Evolutionary conservation across 1,284 basidiomycete species (phyloP), one percentile per base, ranked within the genome.

Genomic region (Wolfiporia cocos): DNA sequence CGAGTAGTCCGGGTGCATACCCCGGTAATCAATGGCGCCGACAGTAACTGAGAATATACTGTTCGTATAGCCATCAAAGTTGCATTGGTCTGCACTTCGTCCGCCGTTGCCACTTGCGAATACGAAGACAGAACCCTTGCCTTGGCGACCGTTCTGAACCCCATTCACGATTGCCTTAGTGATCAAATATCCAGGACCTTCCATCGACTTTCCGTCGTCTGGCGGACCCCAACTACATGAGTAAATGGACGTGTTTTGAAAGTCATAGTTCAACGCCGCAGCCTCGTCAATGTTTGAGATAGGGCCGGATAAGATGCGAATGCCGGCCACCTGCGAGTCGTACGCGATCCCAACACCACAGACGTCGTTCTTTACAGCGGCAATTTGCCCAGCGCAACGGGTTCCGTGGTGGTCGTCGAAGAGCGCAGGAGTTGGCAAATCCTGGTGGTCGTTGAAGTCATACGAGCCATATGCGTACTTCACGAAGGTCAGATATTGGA

Each of bases 1-100:
- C 7, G 95, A 99, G 58, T 99, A 99, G 59, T 89, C 93, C 5
- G 96, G 96, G 60, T 97, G 95, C 31, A 91, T 67, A 9, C 93
- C 95, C 58, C 90, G 88, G 58, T 87, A 80, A 58, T 99, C 95
- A 44, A 97, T 75, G 0, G 96, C 92, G 7, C 92, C 87, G 22
- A 99, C 92, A 0, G 96, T 99, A 42, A 99, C 83, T 4, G 88
- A 92, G 67, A 93, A 98, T 50, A 98, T 96, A 52, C 87, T 92
- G 62, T 99, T 99, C 24, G 96, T 99, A 64, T 99, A 99, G 5
- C 96, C 96, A 55, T 99, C 96, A 61, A 99, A 99, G 65, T 99
- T 99, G 71, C 96, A 99, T 66, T 99, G 96, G 61, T 99, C 96
- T 23, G 88, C 91, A 39, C 76, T 75, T 3, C 79, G 78, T 19